Percentiles rank a stretch among this genome's conserved stretches.
Conservation (phyloP, 768 basidiomycete species). For the Phanerodontia chrysosporium region DNA sequence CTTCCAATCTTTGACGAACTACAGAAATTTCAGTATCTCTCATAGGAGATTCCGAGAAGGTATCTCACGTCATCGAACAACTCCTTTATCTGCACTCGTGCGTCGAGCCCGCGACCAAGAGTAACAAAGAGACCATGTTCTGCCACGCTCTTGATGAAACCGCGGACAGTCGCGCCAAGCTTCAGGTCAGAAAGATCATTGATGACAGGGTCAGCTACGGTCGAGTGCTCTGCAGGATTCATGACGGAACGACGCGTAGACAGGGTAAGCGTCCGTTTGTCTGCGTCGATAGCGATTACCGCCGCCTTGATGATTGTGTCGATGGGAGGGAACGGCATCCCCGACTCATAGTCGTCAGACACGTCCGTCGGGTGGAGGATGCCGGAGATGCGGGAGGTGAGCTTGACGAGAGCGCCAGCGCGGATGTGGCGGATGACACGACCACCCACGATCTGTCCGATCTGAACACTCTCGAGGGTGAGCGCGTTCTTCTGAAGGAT, state of each 20-base stretch:
- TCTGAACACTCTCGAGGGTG: constrained; percentile 58
- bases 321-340: constrained; percentile 51
- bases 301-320: constrained; percentile 67
- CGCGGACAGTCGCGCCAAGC: constrained; percentile 73
- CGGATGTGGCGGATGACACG: constrained; percentile 72
- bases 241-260: constrained; percentile 77
- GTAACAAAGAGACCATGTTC: constrained; percentile 89
- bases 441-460: constrained; percentile 78
- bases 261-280: constrained; percentile 66
- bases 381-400: constrained; percentile 68
- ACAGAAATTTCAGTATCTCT: constrained; percentile 8
- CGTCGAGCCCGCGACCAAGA: constrained; percentile 79
- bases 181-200: constrained; percentile 55
- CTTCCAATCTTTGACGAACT: constrained; percentile 98
- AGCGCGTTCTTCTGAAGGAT: constrained; percentile 46
- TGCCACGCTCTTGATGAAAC: constrained; percentile 84
- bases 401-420: constrained; percentile 73
- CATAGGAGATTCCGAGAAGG: not conserved
- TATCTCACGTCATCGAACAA: constrained; percentile 75
- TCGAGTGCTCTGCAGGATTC: constrained; percentile 42
- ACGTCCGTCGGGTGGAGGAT: constrained; percentile 79
- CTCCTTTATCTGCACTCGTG: constrained; percentile 89
- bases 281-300: constrained; percentile 65
- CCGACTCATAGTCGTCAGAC: constrained; percentile 71
- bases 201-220: constrained; percentile 68